Percentiles rank a stretch among this genome's conserved stretches.
Evolutionary conservation across 2,329 filamentous ascomycete species (phyloP).

Genomic region (Botrytis byssoidea): DNA sequence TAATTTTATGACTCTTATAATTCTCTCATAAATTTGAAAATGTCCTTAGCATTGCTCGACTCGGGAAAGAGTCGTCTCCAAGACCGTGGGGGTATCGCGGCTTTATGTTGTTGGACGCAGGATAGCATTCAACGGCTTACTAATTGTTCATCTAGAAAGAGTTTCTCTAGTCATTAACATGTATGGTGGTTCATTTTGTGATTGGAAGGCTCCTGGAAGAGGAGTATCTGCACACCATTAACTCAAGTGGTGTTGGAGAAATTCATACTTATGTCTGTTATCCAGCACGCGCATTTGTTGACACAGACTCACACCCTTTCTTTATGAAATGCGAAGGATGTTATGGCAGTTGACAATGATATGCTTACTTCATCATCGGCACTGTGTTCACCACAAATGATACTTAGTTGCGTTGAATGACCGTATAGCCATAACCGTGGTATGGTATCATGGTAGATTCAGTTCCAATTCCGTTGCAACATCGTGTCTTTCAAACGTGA

Average conservation of each 20-base stretch:
- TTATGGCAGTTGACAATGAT: not conserved
- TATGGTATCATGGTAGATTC: not conserved
- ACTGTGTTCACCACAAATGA: not conserved
- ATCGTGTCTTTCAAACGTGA: not conserved
- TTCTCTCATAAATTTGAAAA: not conserved
- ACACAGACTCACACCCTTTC: not conserved
- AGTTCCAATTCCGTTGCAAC: not conserved
- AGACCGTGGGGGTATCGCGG: not conserved
- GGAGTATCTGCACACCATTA: not conserved
- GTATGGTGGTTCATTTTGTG: not conserved
- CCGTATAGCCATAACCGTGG: not conserved
- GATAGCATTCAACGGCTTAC: not conserved
- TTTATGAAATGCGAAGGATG: not conserved
- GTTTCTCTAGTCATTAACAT: not conserved
- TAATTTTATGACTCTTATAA: not conserved
- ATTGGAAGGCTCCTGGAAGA: not conserved
- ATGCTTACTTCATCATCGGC: too few relatives aligned
- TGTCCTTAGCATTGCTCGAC: not conserved
- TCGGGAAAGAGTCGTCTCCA: not conserved
- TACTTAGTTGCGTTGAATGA: not conserved
- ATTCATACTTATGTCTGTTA: not conserved
- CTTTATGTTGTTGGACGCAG: not conserved
- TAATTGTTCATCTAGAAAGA: not conserved
- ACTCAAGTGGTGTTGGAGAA: not conserved
- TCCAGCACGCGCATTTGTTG: not conserved